Evolutionary conservation across 257 asterid species (phyloP), one percentile per base, ranked within the genome.

Genomic region (Dorcoceras hygrometricum): DNA sequence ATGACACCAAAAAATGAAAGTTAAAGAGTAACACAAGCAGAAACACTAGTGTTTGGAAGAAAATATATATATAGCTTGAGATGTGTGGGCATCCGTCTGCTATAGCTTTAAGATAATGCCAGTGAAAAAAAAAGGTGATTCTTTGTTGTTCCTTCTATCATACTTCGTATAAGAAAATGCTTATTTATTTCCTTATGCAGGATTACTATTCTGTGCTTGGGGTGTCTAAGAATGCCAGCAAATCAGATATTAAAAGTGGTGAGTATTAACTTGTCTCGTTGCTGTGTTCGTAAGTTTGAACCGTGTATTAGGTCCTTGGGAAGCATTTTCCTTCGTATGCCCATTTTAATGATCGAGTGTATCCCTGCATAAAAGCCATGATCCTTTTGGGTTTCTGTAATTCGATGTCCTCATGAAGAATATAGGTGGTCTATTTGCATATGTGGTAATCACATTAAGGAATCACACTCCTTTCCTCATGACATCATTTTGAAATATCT

Each of bases 211-310:
- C 91, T 22, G 88, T 90, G 74, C 96, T 94, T 67, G 97, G 99
- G 23, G 97, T 94, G 57, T 86, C 99, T 8, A 90, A 82, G 77
- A 84, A 53, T 69, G 70, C 99, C 19, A 85, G 83, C 91, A 94
- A 94, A 77, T 70, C 99, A 23, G 99, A 94, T 50, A 86, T 94
- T 73, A 94, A 94, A 82, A 90, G 86, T 69, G 95, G 99, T 90
- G 68, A 76, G 91, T 84, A 27, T 58, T 32, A 19, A 66, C 59
- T 62, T 63, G 32, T 58, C 65, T 58, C 63, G 65, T 28, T 19
- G 36, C 32, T 39, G 57, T 16, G 19, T 23, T 6, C 10, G 55
- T 53, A 20, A 20, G 31, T 48, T 69, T 53, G 62, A 31, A 27
- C 25, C 27, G 59, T 11, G 50, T 59, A 58, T 68, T 59, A 18